phyloP scores from a whole-genome alignment of 257 asterid species.

The Solanum sparsipilum region DNA sequence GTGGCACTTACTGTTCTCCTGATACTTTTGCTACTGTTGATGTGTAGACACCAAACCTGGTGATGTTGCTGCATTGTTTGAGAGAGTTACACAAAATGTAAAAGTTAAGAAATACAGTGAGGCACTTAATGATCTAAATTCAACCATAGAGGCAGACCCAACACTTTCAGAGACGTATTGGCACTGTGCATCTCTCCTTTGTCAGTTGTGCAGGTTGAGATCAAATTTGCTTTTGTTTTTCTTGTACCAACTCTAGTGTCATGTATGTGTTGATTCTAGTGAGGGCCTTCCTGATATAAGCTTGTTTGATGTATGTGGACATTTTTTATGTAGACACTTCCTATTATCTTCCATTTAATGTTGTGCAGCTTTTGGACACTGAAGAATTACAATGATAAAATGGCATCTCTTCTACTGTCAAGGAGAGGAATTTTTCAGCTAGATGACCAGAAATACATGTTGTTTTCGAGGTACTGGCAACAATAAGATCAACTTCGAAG shows the following conservation, averaged over 20 bases:
- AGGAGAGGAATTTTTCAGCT: too few relatives aligned
- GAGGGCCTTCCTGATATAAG: background rate
- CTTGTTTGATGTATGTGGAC: background rate
- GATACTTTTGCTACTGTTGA: background rate
- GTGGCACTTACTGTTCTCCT: conserved; percentile 1
- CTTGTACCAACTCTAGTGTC: background rate
- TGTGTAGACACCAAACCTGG: conserved; percentile 56
- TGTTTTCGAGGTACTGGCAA: too few relatives aligned
- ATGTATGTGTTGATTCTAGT: background rate
- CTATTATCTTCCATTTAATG: background rate
- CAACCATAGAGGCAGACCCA: conserved; percentile 87
- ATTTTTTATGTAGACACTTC: background rate
- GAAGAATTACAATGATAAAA: background rate
- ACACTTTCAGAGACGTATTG: conserved; percentile 66
- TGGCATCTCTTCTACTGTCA: too few relatives aligned
- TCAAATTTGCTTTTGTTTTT: background rate
- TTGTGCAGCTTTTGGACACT: background rate
- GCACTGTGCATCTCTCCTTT: conserved; percentile 74
- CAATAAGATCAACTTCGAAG: too few relatives aligned
- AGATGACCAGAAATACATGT: too few relatives aligned
- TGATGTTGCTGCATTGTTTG: conserved; percentile 62
- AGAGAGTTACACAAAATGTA: conserved; percentile 64
- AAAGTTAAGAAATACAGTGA: conserved; percentile 78
- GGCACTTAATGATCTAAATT: conserved; percentile 71
- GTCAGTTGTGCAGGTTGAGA: conserved; percentile 70